Evolutionary conservation across 371 early-diverging fungal species (phyloP).

Genomic region (Choanephora cucurbitarum): DNA sequence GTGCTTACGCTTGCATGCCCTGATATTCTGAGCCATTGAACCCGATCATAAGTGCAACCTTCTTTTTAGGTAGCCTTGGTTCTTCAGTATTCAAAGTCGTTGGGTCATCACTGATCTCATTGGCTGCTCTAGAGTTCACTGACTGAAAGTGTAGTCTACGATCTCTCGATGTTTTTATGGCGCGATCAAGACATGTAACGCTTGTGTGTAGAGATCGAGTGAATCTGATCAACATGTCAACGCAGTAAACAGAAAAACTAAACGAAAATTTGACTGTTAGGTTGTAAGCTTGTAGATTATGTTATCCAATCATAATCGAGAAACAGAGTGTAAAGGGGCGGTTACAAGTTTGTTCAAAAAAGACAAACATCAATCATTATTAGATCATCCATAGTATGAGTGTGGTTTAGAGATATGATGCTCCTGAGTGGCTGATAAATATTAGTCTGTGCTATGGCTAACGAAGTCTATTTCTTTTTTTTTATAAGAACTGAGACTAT

Average conservation of each 20-base stretch:
- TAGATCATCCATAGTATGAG: too few species aligned
- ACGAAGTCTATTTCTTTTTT: too few species aligned
- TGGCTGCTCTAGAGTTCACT: constrained; percentile 20
- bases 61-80: constrained; percentile 70
- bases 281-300: too few species aligned
- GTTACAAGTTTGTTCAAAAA: too few species aligned
- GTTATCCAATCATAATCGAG: too few species aligned
- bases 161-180: constrained; percentile 26
- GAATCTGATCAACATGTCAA: background rate
- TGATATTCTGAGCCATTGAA: constrained; percentile 95
- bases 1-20: constrained; percentile 91
- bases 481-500: too few species aligned
- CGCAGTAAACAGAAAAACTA: background rate
- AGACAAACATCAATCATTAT: too few species aligned
- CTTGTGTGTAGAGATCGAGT: constrained; percentile 2
- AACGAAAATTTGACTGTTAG: too few species aligned
- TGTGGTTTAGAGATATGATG: too few species aligned
- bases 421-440: too few species aligned
- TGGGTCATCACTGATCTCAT: background rate
- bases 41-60: constrained; percentile 86
- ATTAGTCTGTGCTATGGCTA: too few species aligned
- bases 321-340: too few species aligned
- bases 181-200: background rate
- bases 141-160: constrained; percentile 22
- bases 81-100: background rate